These are phyloP conservation scores for Lodderomyces pseudojiufengensis DNA, from an alignment of 1,139 yeast species.

Conservation along the genomic window DNA sequence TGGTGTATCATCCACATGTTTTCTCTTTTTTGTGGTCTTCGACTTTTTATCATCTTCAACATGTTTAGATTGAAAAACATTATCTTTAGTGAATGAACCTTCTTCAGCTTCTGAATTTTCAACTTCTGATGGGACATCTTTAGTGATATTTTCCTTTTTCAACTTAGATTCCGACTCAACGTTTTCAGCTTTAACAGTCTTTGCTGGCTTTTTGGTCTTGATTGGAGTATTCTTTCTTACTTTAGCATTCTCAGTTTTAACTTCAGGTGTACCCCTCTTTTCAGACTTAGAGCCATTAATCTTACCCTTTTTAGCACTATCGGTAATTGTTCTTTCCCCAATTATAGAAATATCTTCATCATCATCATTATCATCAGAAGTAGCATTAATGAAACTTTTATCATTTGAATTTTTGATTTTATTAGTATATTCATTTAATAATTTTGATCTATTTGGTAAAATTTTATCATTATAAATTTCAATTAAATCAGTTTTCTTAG, in stretches of 20 bases:
- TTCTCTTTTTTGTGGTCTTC: slow-evolving; percentile 1
- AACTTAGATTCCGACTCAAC: neutral
- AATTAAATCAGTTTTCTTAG: slow-evolving; percentile 61
- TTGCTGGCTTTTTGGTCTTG: neutral
- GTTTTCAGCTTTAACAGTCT: neutral
- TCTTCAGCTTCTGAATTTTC: slow-evolving; percentile 2
- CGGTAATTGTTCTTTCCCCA: neutral
- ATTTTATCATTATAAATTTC: slow-evolving; percentile 50
- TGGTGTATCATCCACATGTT: neutral
- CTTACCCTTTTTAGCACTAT: too few relatives aligned
- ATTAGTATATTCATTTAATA: slow-evolving; percentile 21
- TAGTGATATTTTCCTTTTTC: slow-evolving; percentile 1
- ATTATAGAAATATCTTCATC: neutral
- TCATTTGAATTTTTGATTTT: slow-evolving; percentile 20
- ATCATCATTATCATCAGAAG: neutral
- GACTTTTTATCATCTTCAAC: slow-evolving; percentile 21
- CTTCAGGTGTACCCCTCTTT: too few relatives aligned
- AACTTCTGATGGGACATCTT: neutral
- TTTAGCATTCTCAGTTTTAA: slow-evolving; percentile 1
- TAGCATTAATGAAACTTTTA: slow-evolving; percentile 18
- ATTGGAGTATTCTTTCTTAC: neutral
- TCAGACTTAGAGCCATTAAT: too few relatives aligned
- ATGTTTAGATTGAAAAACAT: slow-evolving; percentile 35
- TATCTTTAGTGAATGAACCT: slow-evolving; percentile 34
- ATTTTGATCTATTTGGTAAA: slow-evolving; percentile 31